Evolutionary conservation across 2,329 filamentous ascomycete species (phyloP).

Genomic region (Penicillium sp.): DNA sequence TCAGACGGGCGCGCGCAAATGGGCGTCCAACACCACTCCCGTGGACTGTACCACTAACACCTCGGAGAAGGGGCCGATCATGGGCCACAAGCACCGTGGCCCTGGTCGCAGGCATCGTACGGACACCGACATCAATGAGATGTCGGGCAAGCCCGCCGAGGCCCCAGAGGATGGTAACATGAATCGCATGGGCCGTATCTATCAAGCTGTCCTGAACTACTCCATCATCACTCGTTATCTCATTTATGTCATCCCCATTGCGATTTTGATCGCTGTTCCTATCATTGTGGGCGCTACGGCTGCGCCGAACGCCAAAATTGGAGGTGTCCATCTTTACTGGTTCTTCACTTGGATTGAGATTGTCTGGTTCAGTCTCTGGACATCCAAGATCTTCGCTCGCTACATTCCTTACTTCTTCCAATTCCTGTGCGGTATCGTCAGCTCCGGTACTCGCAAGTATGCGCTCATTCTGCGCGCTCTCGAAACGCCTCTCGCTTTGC

Average conservation of each 20-base stretch:
- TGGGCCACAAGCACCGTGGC: slow-evolving; percentile 17
- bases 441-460: slow-evolving; percentile 66
- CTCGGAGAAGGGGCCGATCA: slow-evolving; percentile 33
- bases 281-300: slow-evolving; percentile 63
- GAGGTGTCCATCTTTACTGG: slow-evolving; percentile 59
- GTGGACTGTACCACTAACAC: slow-evolving; percentile 22
- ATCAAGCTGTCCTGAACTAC: slow-evolving; percentile 63
- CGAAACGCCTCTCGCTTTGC: slow-evolving; percentile 62
- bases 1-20: slow-evolving; percentile 48
- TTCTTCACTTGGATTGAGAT: slow-evolving; percentile 69
- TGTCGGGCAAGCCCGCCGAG: slow-evolving; percentile 36
- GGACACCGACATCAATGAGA: slow-evolving; percentile 27
- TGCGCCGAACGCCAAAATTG: slow-evolving; percentile 52
- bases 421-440: slow-evolving; percentile 63
- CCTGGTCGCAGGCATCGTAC: slow-evolving; percentile 37
- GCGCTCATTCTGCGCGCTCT: slow-evolving; percentile 59
- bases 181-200: slow-evolving; percentile 61
- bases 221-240: slow-evolving; percentile 66
- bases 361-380: slow-evolving; percentile 66
- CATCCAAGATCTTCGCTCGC: slow-evolving; percentile 61
- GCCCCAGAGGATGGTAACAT: slow-evolving; percentile 56
- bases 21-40: slow-evolving; percentile 30
- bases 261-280: slow-evolving; percentile 60
- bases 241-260: slow-evolving; percentile 63
- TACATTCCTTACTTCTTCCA: slow-evolving; percentile 63